These are phyloP conservation scores for Paracorniculantispora psalliotae DNA, from an alignment of 2,329 filamentous ascomycete species.

Conservation along the genomic window DNA sequence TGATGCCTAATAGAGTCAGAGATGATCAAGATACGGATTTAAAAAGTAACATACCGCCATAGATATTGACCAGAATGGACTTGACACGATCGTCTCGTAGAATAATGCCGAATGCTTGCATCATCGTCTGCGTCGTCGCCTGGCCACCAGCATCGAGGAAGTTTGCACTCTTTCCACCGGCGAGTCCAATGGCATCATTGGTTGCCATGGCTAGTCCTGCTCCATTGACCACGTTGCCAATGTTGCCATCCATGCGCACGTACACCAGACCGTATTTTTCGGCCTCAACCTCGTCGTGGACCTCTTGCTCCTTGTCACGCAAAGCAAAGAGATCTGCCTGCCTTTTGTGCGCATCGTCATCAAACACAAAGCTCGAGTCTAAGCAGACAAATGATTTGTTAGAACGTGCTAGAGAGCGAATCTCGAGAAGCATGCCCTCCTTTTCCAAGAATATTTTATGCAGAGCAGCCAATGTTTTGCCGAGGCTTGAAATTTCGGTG, in stretches of 20 bases:
- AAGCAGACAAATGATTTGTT: conserved; percentile 27
- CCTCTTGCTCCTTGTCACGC: conserved; percentile 30
- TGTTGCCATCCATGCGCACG: conserved; percentile 56
- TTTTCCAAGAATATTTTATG: conserved; percentile 38
- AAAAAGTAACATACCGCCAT: conserved; percentile 27
- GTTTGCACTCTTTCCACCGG: conserved; percentile 68
- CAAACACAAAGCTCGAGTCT: conserved; percentile 41
- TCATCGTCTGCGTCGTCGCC: conserved; percentile 76
- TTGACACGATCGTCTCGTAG: conserved; percentile 66
- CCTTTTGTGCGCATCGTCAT: conserved; percentile 41
- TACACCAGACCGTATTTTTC: conserved; percentile 71
- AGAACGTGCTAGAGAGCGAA: conserved; percentile 32
- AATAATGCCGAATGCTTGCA: conserved; percentile 69
- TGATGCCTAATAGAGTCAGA: conserved; percentile 33
- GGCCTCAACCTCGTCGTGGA: conserved; percentile 33
- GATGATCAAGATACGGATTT: background rate
- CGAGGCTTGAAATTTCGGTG: conserved; percentile 15
- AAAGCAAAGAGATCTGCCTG: conserved; percentile 35
- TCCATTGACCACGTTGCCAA: conserved; percentile 84
- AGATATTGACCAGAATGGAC: conserved; percentile 59
- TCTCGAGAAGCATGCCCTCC: conserved; percentile 43
- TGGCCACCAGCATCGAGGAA: conserved; percentile 90
- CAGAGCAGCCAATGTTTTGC: conserved; percentile 19
- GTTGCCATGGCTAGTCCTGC: conserved; percentile 91
- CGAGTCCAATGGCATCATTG: conserved; percentile 67